These are phyloP conservation scores for Ceratocystis harringtonii DNA, from an alignment of 2,329 filamentous ascomycete species.

Conservation along the genomic window DNA sequence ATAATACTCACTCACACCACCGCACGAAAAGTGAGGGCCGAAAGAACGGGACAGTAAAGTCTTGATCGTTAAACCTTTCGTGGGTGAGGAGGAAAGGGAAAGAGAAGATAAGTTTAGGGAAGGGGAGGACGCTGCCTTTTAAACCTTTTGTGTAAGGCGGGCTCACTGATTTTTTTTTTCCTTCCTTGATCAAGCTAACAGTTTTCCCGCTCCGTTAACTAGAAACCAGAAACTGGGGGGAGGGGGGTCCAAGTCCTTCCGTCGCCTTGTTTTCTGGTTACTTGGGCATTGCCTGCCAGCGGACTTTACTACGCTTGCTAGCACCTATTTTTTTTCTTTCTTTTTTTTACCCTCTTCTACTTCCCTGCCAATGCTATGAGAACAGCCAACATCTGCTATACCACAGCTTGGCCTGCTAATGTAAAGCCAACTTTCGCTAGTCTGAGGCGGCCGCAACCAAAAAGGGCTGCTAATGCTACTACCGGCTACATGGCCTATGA, in stretches of 20 bases:
- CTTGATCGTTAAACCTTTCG: slow-evolving; percentile 27
- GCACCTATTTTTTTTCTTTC: background rate
- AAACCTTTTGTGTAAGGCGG: slow-evolving; percentile 7
- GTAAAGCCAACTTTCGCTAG: too few relatives aligned
- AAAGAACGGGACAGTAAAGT: slow-evolving; percentile 22
- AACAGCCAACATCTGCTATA: background rate
- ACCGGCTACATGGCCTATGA: too few relatives aligned
- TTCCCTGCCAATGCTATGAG: background rate
- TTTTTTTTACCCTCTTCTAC: background rate
- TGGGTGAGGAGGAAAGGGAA: slow-evolving; percentile 32
- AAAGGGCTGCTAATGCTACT: too few relatives aligned
- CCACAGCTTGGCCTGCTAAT: background rate
- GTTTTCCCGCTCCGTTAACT: slow-evolving; percentile 3
- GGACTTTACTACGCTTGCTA: background rate
- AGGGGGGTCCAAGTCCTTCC: slow-evolving; percentile 1
- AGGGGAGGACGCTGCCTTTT: slow-evolving; percentile 11
- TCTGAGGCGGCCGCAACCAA: too few relatives aligned
- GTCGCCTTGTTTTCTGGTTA: background rate
- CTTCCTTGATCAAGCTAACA: slow-evolving; percentile 2
- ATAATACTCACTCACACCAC: slow-evolving; percentile 23
- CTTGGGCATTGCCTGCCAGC: background rate
- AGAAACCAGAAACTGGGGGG: slow-evolving; percentile 1
- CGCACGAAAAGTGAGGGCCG: slow-evolving; percentile 34
- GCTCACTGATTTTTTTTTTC: background rate
- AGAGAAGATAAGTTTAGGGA: slow-evolving; percentile 21